Conservation (phyloP, 2,329 filamentous ascomycete species). For the Aureobasidium sp. region DNA sequence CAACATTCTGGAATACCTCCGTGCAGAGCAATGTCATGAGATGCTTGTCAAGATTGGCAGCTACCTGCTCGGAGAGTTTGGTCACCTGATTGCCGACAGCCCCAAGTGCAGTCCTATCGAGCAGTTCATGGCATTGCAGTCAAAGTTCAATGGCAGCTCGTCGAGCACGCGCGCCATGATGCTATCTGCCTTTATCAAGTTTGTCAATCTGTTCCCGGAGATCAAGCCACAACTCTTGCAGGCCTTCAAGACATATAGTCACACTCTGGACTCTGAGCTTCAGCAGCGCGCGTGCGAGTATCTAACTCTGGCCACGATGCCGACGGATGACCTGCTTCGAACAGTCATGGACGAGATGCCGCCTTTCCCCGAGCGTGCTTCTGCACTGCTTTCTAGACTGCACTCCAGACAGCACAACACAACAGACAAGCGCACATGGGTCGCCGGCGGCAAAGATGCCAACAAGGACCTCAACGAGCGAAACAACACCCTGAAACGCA, state of each 20-base stretch:
- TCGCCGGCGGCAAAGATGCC: constrained; percentile 92
- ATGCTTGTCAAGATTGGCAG: constrained; percentile 96
- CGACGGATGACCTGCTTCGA: constrained; percentile 81
- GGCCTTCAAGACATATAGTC: constrained; percentile 85
- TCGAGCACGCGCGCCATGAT: constrained; percentile 88
- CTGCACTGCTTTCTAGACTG: constrained; percentile 79
- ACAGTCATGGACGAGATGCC: constrained; percentile 99
- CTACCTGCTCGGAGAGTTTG: constrained; percentile 93
- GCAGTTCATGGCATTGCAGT: constrained; percentile 86
- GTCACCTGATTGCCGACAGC: constrained; percentile 89
- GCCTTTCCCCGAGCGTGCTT: constrained; percentile 89
- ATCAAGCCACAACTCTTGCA: constrained; percentile 92
- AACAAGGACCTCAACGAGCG: constrained; percentile 76
- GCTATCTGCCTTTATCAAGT: constrained; percentile 92
- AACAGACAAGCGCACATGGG: constrained; percentile 93
- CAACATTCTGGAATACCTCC: constrained; percentile 85
- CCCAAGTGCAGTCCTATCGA: constrained; percentile 91
- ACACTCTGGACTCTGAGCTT: constrained; percentile 88
- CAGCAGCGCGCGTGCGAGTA: constrained; percentile 97
- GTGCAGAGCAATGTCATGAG: constrained; percentile 89
- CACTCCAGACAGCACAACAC: constrained; percentile 84
- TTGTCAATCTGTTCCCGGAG: constrained; percentile 94
- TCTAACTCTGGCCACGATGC: constrained; percentile 71
- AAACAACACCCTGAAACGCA: constrained; percentile 72
- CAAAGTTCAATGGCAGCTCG: constrained; percentile 81